Evolutionary conservation across 1,284 basidiomycete species (phyloP).

Genomic region (Meripilus lineatus): DNA sequence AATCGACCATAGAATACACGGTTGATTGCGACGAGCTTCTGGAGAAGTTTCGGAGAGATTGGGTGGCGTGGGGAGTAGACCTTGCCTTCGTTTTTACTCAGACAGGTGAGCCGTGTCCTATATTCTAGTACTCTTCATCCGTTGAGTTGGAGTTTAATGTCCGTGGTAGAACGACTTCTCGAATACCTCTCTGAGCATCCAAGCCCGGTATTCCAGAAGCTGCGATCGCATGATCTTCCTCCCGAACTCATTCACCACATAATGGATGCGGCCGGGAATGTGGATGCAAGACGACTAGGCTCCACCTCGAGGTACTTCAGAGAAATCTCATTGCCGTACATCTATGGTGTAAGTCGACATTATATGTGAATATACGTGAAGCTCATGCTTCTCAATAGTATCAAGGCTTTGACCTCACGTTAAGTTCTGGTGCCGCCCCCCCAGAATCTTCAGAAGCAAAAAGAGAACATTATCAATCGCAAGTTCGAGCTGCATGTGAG

Average conservation of each 20-base stretch:
- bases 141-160: too few species aligned
- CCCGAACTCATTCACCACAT: conserved; percentile 11
- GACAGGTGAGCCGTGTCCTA: background rate
- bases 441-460: too few species aligned
- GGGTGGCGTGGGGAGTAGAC: background rate
- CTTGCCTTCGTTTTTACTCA: background rate
- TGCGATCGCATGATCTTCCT: conserved; percentile 9
- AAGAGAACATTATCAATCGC: too few species aligned
- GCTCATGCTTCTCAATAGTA: too few species aligned
- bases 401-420: too few species aligned
- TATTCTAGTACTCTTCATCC: background rate
- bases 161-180: too few species aligned
- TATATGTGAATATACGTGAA: too few species aligned
- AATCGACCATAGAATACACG: background rate
- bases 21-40: background rate
- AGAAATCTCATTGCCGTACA: conserved; percentile 7
- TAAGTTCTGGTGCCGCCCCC: too few species aligned
- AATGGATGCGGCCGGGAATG: conserved; percentile 3
- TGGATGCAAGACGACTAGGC: conserved; percentile 7
- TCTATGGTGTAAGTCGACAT: conserved; percentile 12
- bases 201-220: conserved; percentile 7
- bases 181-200: background rate
- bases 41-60: background rate
- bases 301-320: conserved; percentile 8
- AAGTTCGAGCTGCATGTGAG: background rate